phyloP scores from a whole-genome alignment of 78 protist genomes.

The Chrysochromulina tobinii region DNA sequence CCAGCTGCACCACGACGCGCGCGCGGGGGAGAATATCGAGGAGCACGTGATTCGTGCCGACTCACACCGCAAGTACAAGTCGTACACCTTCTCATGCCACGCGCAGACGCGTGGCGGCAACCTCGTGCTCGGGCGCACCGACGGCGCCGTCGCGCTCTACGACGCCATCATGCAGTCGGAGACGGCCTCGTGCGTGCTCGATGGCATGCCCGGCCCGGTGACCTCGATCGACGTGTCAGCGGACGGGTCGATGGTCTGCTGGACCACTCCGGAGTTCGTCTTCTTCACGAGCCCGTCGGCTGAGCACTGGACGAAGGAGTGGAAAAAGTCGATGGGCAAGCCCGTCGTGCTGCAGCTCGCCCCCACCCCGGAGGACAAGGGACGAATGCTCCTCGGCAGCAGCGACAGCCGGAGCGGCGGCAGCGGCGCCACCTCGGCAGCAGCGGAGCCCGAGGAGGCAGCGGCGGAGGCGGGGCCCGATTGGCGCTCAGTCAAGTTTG shows the following conservation, averaged over 20 bases:
- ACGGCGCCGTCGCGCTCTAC: slow-evolving; percentile 26
- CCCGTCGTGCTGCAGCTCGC: not conserved
- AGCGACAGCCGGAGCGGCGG: not conserved
- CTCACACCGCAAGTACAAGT: slow-evolving; percentile 25
- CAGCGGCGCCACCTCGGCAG: not conserved
- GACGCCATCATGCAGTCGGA: not conserved
- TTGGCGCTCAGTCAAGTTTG: not conserved
- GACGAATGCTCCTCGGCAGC: not conserved
- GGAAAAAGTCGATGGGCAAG: not conserved
- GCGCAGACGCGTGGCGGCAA: slow-evolving; percentile 10
- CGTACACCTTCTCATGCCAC: not conserved
- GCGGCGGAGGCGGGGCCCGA: too few species aligned
- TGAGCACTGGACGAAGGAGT: not conserved
- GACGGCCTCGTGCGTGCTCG: not conserved
- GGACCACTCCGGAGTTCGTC: slow-evolving; percentile 9
- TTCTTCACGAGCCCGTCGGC: not conserved
- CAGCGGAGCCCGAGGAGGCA: not conserved
- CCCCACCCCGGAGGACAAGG: not conserved
- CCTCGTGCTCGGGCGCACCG: slow-evolving; percentile 22
- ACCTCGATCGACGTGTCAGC: not conserved
- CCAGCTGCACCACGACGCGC: not conserved
- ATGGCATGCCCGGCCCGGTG: not conserved
- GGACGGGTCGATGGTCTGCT: not conserved
- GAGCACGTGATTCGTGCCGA: not conserved
- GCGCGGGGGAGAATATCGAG: not conserved